Conservation (phyloP, 352 stramenopile genomes). For the Globisporangium polare region DNA sequence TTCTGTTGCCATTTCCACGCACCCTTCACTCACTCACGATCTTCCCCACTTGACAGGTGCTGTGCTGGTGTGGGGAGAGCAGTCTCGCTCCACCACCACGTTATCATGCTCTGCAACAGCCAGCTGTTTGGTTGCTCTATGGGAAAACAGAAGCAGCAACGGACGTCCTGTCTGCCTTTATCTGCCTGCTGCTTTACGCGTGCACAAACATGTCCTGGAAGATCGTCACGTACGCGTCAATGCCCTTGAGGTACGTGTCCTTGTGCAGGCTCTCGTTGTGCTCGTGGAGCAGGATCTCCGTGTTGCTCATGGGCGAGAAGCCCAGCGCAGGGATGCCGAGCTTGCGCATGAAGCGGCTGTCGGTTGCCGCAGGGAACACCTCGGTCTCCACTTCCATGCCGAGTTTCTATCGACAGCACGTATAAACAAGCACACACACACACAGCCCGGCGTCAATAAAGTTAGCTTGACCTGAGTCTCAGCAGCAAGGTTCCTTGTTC, state of each 20-base stretch:
- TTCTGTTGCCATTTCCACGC: no score
- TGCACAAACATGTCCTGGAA: slow-evolving; percentile 36
- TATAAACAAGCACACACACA: no score
- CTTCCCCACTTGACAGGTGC: no score
- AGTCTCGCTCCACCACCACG: no score
- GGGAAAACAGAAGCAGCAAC: no score
- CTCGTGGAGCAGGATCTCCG: slow-evolving; percentile 92
- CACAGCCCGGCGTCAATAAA: background rate
- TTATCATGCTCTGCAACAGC: no score
- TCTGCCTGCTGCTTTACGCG: slow-evolving; percentile 5
- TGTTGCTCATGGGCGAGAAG: slow-evolving; percentile 93
- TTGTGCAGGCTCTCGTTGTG: slow-evolving; percentile 94
- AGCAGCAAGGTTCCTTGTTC: background rate
- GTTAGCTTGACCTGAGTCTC: background rate
- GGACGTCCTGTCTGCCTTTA: no score
- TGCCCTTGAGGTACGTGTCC: slow-evolving; percentile 87
- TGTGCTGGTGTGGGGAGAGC: no score
- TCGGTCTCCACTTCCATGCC: slow-evolving; percentile 65
- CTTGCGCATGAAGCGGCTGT: slow-evolving; percentile 90
- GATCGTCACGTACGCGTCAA: slow-evolving; percentile 71
- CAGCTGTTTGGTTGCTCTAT: no score
- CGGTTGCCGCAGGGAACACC: slow-evolving; percentile 93
- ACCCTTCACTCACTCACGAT: no score
- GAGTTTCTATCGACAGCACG: background rate
- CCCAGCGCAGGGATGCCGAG: slow-evolving; percentile 90